Evolutionary conservation across 2,329 filamentous ascomycete genomes (phyloP).

Genomic region (Fusarium sp.): DNA sequence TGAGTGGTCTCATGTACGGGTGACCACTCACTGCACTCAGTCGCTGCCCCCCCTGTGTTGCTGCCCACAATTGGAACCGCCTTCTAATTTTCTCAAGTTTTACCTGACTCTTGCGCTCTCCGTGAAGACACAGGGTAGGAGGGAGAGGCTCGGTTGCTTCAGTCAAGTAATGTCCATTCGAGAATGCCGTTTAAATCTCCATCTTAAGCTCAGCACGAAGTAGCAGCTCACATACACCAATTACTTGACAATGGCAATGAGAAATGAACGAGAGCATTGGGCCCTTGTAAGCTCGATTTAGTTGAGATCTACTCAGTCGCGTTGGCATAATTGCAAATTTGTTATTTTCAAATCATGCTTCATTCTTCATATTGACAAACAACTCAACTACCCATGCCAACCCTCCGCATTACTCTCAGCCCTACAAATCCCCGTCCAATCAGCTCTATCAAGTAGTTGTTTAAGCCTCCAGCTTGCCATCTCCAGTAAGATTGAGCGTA

Average conservation of each 20-base stretch:
- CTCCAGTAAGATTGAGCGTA: slow-evolving; percentile 48
- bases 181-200: not conserved
- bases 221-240: accelerated
- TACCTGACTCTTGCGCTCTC: not conserved
- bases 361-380: not conserved
- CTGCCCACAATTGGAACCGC: not conserved
- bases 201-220: not conserved
- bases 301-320: not conserved
- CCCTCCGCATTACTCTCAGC: not conserved
- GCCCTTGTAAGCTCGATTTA: accelerated
- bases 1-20: not conserved
- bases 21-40: too few species aligned
- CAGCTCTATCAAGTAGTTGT: not conserved
- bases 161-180: not conserved
- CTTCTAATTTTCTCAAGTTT: not conserved
- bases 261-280: not conserved
- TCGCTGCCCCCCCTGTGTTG: not conserved
- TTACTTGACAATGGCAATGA: too few species aligned
- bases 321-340: not conserved
- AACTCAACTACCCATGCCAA: not conserved
- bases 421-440: not conserved
- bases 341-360: not conserved
- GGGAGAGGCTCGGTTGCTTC: not conserved
- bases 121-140: not conserved
- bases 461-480: slow-evolving; percentile 42